phyloP scores from a whole-genome alignment of 2,329 filamentous ascomycete genomes.

The Mariannaea sp. region DNA sequence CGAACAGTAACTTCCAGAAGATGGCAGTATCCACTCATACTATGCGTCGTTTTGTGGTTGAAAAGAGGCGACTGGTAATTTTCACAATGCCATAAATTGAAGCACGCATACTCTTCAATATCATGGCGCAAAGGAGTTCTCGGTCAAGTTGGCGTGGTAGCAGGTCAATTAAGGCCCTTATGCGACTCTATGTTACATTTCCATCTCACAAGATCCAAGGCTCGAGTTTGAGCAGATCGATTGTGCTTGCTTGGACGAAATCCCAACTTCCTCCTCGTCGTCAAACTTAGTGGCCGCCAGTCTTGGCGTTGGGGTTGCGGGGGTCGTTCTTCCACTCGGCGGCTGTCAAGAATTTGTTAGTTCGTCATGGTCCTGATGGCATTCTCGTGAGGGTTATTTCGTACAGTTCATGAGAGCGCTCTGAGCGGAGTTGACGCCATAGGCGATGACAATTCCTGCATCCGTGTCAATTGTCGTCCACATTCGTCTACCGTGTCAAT shows the following conservation, averaged over 20 bases:
- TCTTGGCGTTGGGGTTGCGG: conserved; percentile 72
- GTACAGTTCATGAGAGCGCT: conserved; percentile 78
- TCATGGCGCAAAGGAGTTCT: background rate
- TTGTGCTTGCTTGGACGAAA: conserved; percentile 35
- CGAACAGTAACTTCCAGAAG: too few relatives aligned
- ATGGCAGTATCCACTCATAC: too few relatives aligned
- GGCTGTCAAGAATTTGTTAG: conserved; percentile 58
- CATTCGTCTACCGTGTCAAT: conserved; percentile 29
- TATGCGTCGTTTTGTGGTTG: background rate
- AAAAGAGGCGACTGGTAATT: conserved; percentile 4
- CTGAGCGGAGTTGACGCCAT: conserved; percentile 87
- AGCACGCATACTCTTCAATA: too few relatives aligned
- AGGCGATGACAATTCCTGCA: conserved; percentile 81
- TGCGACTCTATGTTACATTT: conserved; percentile 51
- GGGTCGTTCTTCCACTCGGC: conserved; percentile 98
- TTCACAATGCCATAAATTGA: background rate
- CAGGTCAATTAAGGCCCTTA: conserved; percentile 43
- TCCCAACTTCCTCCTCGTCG: conserved; percentile 27
- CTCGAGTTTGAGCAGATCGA: conserved; percentile 36
- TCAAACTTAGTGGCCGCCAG: conserved; percentile 50
- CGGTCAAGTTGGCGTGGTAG: conserved; percentile 31
- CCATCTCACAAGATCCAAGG: conserved; percentile 36
- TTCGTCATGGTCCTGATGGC: conserved; percentile 1
- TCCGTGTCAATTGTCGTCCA: conserved; percentile 35
- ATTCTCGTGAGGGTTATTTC: conserved; percentile 12